Conservation (phyloP, 768 basidiomycete species). For the Daedaleopsis nitida region DNA sequence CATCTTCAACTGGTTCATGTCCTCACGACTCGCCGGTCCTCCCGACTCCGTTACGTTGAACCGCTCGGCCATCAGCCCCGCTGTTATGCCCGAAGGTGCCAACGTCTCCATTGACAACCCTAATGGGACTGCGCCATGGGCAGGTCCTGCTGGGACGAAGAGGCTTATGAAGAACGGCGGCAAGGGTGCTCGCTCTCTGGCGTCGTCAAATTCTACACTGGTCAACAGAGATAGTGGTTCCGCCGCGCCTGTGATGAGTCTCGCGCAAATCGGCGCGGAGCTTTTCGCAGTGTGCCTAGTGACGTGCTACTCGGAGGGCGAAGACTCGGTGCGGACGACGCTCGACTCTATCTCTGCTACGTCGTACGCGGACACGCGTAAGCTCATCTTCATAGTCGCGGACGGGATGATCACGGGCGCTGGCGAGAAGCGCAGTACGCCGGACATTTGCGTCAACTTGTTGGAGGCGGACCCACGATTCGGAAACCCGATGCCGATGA, state of each 20-base stretch:
- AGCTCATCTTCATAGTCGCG: conserved; percentile 91
- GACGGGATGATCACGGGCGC: conserved; percentile 99
- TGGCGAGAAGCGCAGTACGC: conserved; percentile 94
- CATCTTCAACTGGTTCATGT: conserved; percentile 96
- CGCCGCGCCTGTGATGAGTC: conserved; percentile 70
- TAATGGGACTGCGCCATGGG: conserved; percentile 95
- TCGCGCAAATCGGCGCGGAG: conserved; percentile 92
- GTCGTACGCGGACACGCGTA: conserved; percentile 88
- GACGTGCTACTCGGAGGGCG: conserved; percentile 97
- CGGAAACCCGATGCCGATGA: conserved; percentile 95
- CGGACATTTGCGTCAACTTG: conserved; percentile 92
- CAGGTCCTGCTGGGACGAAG: conserved; percentile 54
- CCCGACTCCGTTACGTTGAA: conserved; percentile 73
- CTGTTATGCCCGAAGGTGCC: conserved; percentile 95
- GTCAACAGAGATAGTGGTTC: conserved; percentile 38
- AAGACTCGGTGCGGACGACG: conserved; percentile 88
- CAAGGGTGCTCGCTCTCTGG: conserved; percentile 52
- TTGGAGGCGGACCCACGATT: conserved; percentile 94
- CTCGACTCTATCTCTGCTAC: conserved; percentile 92
- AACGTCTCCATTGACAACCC: conserved; percentile 91
- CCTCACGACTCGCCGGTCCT: conserved; percentile 75
- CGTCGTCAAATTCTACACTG: conserved; percentile 59
- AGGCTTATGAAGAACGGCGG: conserved; percentile 46
- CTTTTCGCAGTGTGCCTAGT: conserved; percentile 94
- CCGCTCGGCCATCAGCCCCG: conserved; percentile 87